Conservation (phyloP, 1,284 basidiomycete genomes). For the Leucoagaricus sp. region DNA sequence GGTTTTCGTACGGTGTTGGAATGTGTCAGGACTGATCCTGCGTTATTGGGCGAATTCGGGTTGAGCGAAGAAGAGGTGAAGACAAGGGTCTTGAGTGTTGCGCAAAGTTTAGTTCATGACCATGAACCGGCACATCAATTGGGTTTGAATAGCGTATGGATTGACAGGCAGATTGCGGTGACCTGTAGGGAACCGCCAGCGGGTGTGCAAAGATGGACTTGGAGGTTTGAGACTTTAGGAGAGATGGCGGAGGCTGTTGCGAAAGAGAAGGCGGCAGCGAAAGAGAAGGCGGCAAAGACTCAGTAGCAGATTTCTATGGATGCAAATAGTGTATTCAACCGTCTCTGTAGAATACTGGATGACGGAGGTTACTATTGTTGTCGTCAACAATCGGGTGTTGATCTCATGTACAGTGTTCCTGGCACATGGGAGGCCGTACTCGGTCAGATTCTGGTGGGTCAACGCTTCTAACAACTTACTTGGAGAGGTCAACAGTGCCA, state of each 20-base stretch:
- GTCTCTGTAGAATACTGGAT: too few species aligned
- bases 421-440: too few species aligned
- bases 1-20: constrained; percentile 55
- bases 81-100: constrained; percentile 48
- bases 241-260: constrained; percentile 58
- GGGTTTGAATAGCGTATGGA: constrained; percentile 60
- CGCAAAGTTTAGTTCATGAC: constrained; percentile 62
- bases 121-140: constrained; percentile 52
- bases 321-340: too few species aligned
- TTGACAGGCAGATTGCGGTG: constrained; percentile 54
- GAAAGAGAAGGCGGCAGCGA: constrained; percentile 26
- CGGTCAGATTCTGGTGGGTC: too few species aligned
- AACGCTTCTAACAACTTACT: too few species aligned
- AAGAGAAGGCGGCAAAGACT: too few species aligned
- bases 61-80: constrained; percentile 44
- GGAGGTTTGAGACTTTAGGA: constrained; percentile 57
- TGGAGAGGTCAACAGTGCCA: constrained; percentile 18
- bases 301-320: not conserved
- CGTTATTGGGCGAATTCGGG: constrained; percentile 32
- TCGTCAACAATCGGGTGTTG: too few species aligned
- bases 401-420: too few species aligned
- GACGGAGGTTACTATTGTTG: too few species aligned
- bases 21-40: constrained; percentile 43
- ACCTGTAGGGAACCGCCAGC: constrained; percentile 38
- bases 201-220: constrained; percentile 38